Evolutionary conservation across 495 filamentous ascomycete genomes (phyloP).

Genomic region (Hypoxylon cercidicola): DNA sequence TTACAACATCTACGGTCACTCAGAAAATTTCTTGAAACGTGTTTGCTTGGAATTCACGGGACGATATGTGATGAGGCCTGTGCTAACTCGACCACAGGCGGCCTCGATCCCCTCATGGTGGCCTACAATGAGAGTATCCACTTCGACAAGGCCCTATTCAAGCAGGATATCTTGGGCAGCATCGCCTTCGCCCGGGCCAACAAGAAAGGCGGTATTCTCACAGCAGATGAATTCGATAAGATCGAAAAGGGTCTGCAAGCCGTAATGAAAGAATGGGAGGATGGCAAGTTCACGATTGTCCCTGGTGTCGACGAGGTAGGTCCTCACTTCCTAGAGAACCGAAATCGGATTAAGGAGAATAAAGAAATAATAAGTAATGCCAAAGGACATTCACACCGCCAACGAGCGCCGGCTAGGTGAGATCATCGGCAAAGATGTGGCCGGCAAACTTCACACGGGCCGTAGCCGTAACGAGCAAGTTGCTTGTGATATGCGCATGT

Average conservation of each 20-base stretch:
- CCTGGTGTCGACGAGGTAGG: constrained; percentile 67
- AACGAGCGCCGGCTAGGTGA: constrained; percentile 92
- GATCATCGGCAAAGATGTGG: constrained; percentile 85
- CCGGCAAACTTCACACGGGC: constrained; percentile 93
- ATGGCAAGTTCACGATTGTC: constrained; percentile 53
- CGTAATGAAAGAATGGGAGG: neutral
- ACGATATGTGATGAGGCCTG: neutral
- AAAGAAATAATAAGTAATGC: no score
- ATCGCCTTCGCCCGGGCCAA: constrained; percentile 92
- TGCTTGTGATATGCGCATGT: constrained; percentile 91
- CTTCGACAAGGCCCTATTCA: constrained; percentile 85
- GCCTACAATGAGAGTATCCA: constrained; percentile 88
- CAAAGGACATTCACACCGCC: constrained; percentile 88
- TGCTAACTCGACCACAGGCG: constrained; percentile 57
- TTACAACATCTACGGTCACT: neutral
- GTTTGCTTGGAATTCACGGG: neutral
- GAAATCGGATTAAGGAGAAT: no score
- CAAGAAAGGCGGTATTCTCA: constrained; percentile 77
- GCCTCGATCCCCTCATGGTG: constrained; percentile 88
- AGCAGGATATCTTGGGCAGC: constrained; percentile 81
- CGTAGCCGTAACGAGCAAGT: constrained; percentile 94
- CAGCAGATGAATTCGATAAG: constrained; percentile 75
- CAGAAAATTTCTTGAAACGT: neutral
- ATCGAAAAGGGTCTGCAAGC: constrained; percentile 51
- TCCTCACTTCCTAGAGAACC: neutral